Conservation (phyloP, 768 basidiomycete species). For the Gymnopilus junonius region DNA sequence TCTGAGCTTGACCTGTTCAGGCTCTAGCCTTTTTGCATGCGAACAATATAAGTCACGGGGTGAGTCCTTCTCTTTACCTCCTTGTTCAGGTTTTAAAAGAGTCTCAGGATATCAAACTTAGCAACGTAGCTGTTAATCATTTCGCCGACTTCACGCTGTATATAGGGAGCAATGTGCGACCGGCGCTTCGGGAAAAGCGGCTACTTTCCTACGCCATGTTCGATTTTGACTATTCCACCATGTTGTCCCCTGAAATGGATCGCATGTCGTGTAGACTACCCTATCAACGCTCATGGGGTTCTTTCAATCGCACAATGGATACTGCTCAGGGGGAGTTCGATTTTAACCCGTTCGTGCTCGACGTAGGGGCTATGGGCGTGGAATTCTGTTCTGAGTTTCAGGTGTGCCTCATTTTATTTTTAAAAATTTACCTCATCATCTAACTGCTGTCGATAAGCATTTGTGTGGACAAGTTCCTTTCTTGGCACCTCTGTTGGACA, state of each 20-base stretch:
- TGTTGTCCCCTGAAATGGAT: slow-evolving; percentile 14
- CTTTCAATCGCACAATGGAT: slow-evolving; percentile 7
- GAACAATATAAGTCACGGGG: slow-evolving; percentile 26
- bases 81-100: not conserved
- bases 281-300: slow-evolving; percentile 10
- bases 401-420: slow-evolving; percentile 8
- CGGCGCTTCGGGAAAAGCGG: slow-evolving; percentile 7
- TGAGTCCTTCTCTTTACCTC: not conserved
- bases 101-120: slow-evolving; percentile 6
- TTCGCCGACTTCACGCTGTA: not conserved
- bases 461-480: slow-evolving; percentile 23
- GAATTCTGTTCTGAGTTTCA: slow-evolving; percentile 9
- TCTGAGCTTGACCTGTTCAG: not conserved
- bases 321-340: slow-evolving; percentile 27
- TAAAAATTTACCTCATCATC: no score
- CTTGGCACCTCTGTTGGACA: slow-evolving; percentile 33
- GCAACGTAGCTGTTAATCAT: slow-evolving; percentile 23
- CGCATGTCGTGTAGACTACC: slow-evolving; percentile 8
- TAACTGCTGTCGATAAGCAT: no score
- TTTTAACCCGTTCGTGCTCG: slow-evolving; percentile 31
- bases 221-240: slow-evolving; percentile 23
- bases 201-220: slow-evolving; percentile 22
- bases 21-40: slow-evolving; percentile 23
- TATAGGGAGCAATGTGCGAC: not conserved
- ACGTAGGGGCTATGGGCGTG: slow-evolving; percentile 26